Conservation (phyloP, 768 basidiomycete species). For the Podaxis sp. region DNA sequence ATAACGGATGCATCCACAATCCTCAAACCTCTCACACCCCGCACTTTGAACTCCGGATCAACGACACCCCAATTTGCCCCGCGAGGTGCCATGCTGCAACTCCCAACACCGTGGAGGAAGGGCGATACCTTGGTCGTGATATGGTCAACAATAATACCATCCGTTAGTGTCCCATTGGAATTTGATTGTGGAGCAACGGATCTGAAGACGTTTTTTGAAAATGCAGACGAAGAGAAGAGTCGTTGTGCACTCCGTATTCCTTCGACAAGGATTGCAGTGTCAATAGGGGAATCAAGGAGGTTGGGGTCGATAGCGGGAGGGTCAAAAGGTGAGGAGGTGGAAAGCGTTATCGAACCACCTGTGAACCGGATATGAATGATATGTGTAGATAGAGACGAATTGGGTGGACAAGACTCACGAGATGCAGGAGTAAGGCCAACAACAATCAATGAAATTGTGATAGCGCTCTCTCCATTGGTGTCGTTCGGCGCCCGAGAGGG, state of each 20-base stretch:
- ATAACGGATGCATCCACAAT: conserved; percentile 15
- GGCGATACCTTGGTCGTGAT: not conserved
- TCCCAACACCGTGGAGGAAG: conserved; percentile 7
- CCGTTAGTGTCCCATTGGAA: not conserved
- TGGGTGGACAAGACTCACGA: not conserved
- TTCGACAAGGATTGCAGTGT: not conserved
- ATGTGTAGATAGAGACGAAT: not conserved
- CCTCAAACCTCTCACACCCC: conserved; percentile 5
- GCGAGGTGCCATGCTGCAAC: conserved; percentile 8
- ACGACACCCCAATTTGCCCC: conserved; percentile 10
- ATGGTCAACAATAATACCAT: not conserved
- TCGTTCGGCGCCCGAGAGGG: not conserved
- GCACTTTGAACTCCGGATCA: conserved; percentile 11
- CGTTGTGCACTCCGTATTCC: not conserved
- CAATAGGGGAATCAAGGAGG: not conserved
- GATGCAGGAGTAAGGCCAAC: not conserved
- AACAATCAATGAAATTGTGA: not conserved
- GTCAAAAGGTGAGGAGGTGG: conserved; percentile 8
- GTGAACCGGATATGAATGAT: not conserved
- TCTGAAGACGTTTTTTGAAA: not conserved
- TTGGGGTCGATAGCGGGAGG: conserved; percentile 10
- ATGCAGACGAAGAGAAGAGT: not conserved
- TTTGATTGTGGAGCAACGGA: not conserved
- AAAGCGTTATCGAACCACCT: conserved; percentile 13
- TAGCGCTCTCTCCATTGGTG: not conserved